phyloP scores from a whole-genome alignment of 129 eudicot genomes.

The Chrysanthemum lavandulifolium region DNA sequence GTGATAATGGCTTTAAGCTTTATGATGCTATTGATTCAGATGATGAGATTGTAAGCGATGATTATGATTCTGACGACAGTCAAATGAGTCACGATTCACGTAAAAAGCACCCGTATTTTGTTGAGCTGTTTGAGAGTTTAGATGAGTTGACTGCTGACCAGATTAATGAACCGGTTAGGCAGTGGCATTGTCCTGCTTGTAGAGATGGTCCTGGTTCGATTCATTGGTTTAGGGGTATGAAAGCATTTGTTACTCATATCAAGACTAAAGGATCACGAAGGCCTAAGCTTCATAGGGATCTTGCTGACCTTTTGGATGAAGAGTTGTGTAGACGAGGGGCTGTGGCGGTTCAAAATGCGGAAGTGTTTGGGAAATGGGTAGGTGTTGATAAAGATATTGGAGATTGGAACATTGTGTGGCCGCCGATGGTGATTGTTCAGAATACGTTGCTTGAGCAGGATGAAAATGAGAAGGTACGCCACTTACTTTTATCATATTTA shows the following conservation, averaged over 20 bases:
- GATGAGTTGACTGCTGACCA: constrained; percentile 53
- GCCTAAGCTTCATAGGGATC: constrained; percentile 69
- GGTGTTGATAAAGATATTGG: constrained; percentile 42
- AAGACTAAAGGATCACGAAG: constrained; percentile 75
- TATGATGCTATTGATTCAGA: constrained; percentile 32
- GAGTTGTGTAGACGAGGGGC: constrained; percentile 67
- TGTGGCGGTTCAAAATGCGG: constrained; percentile 51
- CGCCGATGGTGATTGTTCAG: constrained; percentile 84
- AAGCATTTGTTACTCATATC: constrained; percentile 64
- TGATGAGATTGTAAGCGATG: constrained; percentile 57
- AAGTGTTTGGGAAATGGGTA: constrained; percentile 71
- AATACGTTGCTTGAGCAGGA: constrained; percentile 70
- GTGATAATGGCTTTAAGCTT: constrained; percentile 20
- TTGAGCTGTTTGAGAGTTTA: constrained; percentile 44
- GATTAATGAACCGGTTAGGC: constrained; percentile 65
- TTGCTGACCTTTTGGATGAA: constrained; percentile 72
- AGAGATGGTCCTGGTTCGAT: constrained; percentile 89
- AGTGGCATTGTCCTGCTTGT: constrained; percentile 98
- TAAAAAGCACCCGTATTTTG: constrained; percentile 61
- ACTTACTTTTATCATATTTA: not conserved
- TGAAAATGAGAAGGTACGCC: constrained; percentile 70
- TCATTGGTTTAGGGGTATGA: constrained; percentile 83
- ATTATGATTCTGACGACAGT: constrained; percentile 71
- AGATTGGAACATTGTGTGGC: constrained; percentile 78
- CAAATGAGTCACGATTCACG: constrained; percentile 59